Evolutionary conservation across 352 stramenopile species (phyloP), one percentile per base, ranked within the genome.

Genomic region (Globisporangium orthogonon): DNA sequence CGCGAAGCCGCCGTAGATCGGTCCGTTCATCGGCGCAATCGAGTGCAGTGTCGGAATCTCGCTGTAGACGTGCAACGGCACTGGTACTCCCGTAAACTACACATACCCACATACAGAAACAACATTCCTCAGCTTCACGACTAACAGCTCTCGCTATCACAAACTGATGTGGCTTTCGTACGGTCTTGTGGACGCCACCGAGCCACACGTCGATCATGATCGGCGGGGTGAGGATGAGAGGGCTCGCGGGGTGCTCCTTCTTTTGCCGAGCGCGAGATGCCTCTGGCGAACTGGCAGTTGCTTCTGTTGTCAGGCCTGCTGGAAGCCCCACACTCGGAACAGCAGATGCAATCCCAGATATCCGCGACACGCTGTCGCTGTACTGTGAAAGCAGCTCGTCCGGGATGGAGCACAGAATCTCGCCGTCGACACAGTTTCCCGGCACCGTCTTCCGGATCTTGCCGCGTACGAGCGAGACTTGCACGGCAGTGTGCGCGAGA

Each of bases 161-260:
- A 23, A 23, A 23, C 23, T 1, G 4, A 37, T 37, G 17, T 35
- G 30, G 4, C 4, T 3, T 10, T 62, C 55, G 17, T 55, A 90
- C 80, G 58, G 58, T 67, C 50, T 78, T 84, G 58, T 83, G 72
- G 11, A 66, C 69, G 5, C 74, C 78, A 35, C 80, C 72, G 7
- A 90, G 68, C 62, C 76, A 84, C 43, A 90, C 72, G 28, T 90
- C 76, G 15, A 88, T 64, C n/a, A 74, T 50, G 30, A 87, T 86
- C 0, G 73, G 68, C 1, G 63, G 50, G 7, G 50, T 52, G 0
- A 58, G 40, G 18, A 61, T 31, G n/a, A 66, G 23, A 2, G 60
- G 29, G 17, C 45, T 49, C 17, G 31, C 30, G 5, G 14, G 18
- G 7, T 52, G 43, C 6, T 50, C 30, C 11, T 53, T 65, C 29